Conservation (phyloP, 2,329 filamentous ascomycete species). For the Diaporthe sp. region DNA sequence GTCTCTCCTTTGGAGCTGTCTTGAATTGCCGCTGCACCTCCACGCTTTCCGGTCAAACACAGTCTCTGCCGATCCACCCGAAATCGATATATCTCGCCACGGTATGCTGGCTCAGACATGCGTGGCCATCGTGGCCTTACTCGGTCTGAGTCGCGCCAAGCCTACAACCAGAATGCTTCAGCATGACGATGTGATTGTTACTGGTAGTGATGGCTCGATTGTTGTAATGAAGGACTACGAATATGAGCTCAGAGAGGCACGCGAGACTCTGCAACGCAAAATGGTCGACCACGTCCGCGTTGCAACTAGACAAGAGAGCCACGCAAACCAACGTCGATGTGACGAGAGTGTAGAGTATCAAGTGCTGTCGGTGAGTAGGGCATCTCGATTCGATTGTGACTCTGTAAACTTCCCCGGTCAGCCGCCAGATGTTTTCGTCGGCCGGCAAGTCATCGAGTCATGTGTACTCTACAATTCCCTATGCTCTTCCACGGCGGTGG, state of each 20-base stretch:
- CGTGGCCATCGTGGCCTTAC: conserved; percentile 3
- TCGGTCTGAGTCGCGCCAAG: conserved; percentile 18
- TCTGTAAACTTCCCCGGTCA: no score
- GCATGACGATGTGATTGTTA: conserved; percentile 46
- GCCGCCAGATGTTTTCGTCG: no score
- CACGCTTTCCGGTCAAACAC: not conserved
- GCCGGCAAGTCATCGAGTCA: not conserved
- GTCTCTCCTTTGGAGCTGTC: not conserved
- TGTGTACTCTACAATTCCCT: not conserved
- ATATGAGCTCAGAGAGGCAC: conserved; percentile 42
- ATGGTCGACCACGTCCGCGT: conserved; percentile 14
- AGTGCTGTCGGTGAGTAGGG: conserved; percentile 39
- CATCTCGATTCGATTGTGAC: not conserved
- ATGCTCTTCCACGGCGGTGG: not conserved
- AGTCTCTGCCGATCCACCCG: not conserved
- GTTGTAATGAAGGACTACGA: conserved; percentile 46
- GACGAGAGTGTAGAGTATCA: conserved; percentile 45
- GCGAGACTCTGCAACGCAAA: conserved; percentile 24
- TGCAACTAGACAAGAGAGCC: not conserved
- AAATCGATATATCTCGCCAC: not conserved
- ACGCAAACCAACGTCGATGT: conserved; percentile 39
- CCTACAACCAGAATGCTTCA: conserved; percentile 26
- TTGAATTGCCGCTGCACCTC: not conserved
- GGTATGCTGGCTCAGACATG: not conserved
- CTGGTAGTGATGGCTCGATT: conserved; percentile 44